These are phyloP conservation scores for Penicillium canescens DNA, from an alignment of 495 filamentous ascomycete species.

Conservation along the genomic window DNA sequence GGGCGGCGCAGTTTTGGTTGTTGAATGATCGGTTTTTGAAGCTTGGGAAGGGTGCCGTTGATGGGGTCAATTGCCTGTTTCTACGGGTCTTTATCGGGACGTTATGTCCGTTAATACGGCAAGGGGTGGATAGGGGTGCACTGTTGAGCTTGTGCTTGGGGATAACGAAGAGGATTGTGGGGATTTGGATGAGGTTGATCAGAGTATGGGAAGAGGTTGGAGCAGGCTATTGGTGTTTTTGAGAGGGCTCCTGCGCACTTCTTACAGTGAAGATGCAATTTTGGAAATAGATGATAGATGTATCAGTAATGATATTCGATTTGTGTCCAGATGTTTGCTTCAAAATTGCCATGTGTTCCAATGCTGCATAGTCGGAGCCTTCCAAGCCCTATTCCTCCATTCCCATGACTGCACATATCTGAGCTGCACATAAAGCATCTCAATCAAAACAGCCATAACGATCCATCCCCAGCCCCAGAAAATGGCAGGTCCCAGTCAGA, in stretches of 20 bases:
- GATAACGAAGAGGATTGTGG: not conserved
- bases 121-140: not conserved
- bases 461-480: too few species aligned
- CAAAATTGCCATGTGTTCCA: too few species aligned
- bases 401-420: too few species aligned
- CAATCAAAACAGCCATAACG: too few species aligned
- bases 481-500: too few species aligned
- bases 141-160: conserved; percentile 16
- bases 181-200: conserved; percentile 4
- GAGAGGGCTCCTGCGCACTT: conserved; percentile 24
- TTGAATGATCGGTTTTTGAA: conserved; percentile 24
- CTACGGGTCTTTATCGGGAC: conserved; percentile 27
- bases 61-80: conserved; percentile 15
- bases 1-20: conserved; percentile 29
- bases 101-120: conserved; percentile 22
- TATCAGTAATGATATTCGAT: too few species aligned
- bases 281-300: too few species aligned
- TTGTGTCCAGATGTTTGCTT: too few species aligned
- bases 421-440: too few species aligned
- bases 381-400: too few species aligned
- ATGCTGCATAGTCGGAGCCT: too few species aligned
- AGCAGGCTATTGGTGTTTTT: conserved; percentile 24
- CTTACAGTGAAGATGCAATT: not conserved
- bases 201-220: conserved; percentile 27
- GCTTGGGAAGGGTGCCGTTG: conserved; percentile 8